Evolutionary conservation across 495 filamentous ascomycete species (phyloP), one percentile per base, ranked within the genome.

Genomic region (Neurospora sp.): DNA sequence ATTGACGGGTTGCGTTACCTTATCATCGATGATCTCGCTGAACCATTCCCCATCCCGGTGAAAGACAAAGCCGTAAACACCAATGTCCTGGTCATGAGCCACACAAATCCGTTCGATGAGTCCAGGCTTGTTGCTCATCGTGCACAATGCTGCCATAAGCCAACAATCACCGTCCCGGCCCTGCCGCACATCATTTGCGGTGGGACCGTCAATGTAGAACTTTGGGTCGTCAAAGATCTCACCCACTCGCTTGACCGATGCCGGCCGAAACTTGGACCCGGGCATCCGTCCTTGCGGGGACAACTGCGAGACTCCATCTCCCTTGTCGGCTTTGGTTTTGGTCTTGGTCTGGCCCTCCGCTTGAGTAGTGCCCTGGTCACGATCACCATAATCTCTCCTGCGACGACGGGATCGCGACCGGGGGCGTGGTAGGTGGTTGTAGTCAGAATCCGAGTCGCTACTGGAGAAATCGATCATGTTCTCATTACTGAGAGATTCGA

Each of bases 31-130:
- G 70, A 98, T 92, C 72, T 91, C 92, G 44, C 92, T 93, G 71
- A 92, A 89, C 94, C 95, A 98, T 78, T 96, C 94, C 40, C 94
- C 94, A 76, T 98, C 95, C 76, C 95, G 88, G 82, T 93, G 88
- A 79, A 98, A 97, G 10, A 97, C 94, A 78, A 97, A 97, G 0
- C 95, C 94, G 77, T 98, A 97, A 20, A 97, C 94, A 6, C 95
- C 95, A 38, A 97, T 89, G 65, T 86, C 83, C 78, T 95, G 90
- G 78, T 97, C 88, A 17, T 87, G 84, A 22, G 88, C 90, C n/a
- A 97, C 93, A 77, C 94, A 98, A 14, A 97, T 86, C 68, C 86
- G 88, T 76, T 94, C 89, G 70, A 97, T 92, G 73, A 97, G 82
- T 0, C 88, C 90, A 40, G 88, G 83, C 82, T 95, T 94, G 78